Percentiles rank a stretch among this genome's conserved stretches.
Evolutionary conservation across 148 eudicot genomes (phyloP).

Genomic region (Diospyros lotus): DNA sequence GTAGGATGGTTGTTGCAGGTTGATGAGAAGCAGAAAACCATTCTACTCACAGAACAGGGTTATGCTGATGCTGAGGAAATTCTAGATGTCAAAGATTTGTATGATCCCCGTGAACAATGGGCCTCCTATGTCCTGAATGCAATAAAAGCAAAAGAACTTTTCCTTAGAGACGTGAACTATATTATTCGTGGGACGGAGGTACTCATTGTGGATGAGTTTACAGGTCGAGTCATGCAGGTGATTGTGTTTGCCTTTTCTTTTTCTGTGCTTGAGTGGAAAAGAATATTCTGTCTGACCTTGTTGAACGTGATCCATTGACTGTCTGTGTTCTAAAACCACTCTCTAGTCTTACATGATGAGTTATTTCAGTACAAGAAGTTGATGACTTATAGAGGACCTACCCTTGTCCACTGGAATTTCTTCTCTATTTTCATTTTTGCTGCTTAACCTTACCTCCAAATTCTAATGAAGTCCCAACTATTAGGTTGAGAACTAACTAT

Average conservation of each 20-base stretch:
- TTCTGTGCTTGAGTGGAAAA: conserved; percentile 2
- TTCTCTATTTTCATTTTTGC: not conserved
- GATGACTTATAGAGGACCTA: not conserved
- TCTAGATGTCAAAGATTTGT: conserved; percentile 85
- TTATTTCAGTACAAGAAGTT: not conserved
- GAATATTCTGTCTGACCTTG: not conserved
- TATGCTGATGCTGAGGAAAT: conserved; percentile 99
- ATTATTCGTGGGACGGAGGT: conserved; percentile 93
- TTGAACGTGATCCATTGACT: not conserved
- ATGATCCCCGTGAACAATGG: conserved; percentile 99
- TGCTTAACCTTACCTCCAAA: not conserved
- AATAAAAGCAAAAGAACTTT: conserved; percentile 92
- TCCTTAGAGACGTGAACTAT: conserved; percentile 89
- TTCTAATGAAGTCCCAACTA: not conserved
- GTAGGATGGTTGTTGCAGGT: conserved; percentile 52
- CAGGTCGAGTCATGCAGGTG: conserved; percentile 99
- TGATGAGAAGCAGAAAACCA: conserved; percentile 93
- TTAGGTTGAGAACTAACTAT: not conserved
- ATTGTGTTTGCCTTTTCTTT: conserved; percentile 11
- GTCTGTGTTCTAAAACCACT: not conserved
- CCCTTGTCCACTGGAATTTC: not conserved
- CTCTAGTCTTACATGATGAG: too few relatives aligned
- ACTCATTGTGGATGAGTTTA: conserved; percentile 96
- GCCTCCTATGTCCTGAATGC: conserved; percentile 91
- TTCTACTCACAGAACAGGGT: conserved; percentile 94